Evolutionary conservation across 306 rosid genomes (phyloP).

Genomic region (Hylodesmum podocarpum): DNA sequence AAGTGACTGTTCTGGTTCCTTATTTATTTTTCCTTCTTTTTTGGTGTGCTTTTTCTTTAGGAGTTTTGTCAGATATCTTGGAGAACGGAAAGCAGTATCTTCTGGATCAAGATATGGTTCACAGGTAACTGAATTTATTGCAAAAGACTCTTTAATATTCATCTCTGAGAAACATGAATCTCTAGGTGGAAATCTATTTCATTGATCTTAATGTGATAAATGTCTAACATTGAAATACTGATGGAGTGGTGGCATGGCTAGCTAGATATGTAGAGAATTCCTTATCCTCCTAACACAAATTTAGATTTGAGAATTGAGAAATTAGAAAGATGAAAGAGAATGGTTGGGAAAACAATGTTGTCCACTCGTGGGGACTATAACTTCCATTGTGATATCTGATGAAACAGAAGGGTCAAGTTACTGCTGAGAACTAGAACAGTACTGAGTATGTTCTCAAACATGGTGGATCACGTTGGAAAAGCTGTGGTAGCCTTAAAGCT

Average conservation of each 20-base stretch:
- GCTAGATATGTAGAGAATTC: neutral
- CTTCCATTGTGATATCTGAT: neutral
- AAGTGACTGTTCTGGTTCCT: slow-evolving; percentile 19
- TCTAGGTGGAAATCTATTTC: slow-evolving; percentile 14
- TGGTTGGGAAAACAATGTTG: neutral
- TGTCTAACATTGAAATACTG: neutral
- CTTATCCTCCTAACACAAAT: neutral
- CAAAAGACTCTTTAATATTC: neutral
- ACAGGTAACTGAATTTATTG: slow-evolving; percentile 53
- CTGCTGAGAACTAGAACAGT: neutral
- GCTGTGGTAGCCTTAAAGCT: no score
- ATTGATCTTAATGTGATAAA: neutral
- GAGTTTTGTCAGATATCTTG: slow-evolving; percentile 82
- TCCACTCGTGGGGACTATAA: neutral
- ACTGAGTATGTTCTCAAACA: no score
- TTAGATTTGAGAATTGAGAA: slow-evolving; percentile 5
- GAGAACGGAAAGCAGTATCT: slow-evolving; percentile 67
- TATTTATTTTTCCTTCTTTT: neutral
- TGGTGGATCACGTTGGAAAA: no score
- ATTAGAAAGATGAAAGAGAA: neutral
- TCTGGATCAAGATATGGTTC: slow-evolving; percentile 74
- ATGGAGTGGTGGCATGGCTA: neutral
- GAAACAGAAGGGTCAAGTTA: neutral
- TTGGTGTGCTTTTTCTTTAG: slow-evolving; percentile 40
- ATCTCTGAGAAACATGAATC: slow-evolving; percentile 1